A percentile compares a stretch with the other conserved stretches of the same genome.
Conservation (phyloP, 2,329 filamentous ascomycete species). For the Apiospora rasikravindrae region DNA sequence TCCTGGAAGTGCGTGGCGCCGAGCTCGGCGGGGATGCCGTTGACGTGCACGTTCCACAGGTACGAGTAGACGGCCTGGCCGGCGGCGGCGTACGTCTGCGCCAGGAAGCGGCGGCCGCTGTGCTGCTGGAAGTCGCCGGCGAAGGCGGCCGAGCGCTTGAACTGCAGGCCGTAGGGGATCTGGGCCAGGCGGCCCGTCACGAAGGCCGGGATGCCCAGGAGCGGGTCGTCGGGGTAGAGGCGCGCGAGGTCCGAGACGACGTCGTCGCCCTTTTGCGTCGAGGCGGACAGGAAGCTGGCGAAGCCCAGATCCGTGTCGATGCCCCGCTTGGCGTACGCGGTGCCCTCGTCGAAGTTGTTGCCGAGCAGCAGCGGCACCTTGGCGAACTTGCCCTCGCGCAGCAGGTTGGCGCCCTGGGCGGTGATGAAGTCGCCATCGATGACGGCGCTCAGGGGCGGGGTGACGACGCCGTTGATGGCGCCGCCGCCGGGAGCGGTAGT, state of each 20-base stretch:
- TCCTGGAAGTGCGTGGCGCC: constrained; percentile 51
- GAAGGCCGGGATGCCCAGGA: constrained; percentile 23
- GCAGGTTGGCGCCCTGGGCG: constrained; percentile 36
- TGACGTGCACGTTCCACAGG: constrained; percentile 49
- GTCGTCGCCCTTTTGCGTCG: not conserved
- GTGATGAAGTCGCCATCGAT: constrained; percentile 50
- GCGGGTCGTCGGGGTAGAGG: constrained; percentile 24
- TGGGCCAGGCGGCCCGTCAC: constrained; percentile 16
- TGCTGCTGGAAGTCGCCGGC: constrained; percentile 62
- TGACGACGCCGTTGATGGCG: constrained; percentile 29
- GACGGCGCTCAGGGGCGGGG: constrained; percentile 30
- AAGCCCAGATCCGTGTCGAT: constrained; percentile 60
- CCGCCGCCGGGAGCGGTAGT: constrained; percentile 28
- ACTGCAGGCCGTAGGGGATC: constrained; percentile 23
- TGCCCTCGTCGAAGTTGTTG: constrained; percentile 45
- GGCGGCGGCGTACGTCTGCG: constrained; percentile 54
- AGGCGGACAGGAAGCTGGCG: constrained; percentile 40
- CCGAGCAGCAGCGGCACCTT: constrained; percentile 41
- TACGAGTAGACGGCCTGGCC: constrained; percentile 60
- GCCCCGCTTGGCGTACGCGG: constrained; percentile 56
- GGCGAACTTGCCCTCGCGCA: constrained; percentile 38
- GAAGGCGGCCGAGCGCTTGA: constrained; percentile 36
- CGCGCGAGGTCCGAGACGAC: not conserved
- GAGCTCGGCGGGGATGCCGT: constrained; percentile 31
- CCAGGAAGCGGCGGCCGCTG: constrained; percentile 57